These are phyloP conservation scores for Phytophthora meadii DNA, from an alignment of 352 stramenopile species.

Conservation along the genomic window DNA sequence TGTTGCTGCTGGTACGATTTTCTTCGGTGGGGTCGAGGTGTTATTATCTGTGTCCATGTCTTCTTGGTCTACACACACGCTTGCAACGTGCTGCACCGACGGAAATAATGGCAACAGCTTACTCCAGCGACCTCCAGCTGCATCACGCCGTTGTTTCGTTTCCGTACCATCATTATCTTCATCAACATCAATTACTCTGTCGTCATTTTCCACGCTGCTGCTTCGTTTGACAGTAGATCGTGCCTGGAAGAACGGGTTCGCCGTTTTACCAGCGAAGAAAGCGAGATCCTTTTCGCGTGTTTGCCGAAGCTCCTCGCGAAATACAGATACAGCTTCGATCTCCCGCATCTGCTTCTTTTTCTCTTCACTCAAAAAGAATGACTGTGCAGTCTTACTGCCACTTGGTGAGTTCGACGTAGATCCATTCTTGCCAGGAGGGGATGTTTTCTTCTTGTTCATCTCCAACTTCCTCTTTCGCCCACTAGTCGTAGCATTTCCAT, in stretches of 20 bases:
- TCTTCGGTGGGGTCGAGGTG: constrained; percentile 14
- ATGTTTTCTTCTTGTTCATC: constrained; percentile 64
- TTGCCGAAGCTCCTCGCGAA: constrained; percentile 70
- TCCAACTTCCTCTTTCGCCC: constrained; percentile 68
- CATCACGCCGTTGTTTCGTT: constrained; percentile 24
- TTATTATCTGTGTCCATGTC: constrained; percentile 16
- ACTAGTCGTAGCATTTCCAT: constrained; percentile 16
- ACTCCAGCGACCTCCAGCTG: constrained; percentile 42
- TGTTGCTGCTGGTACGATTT: background rate
- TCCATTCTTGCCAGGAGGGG: constrained; percentile 29
- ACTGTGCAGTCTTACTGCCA: constrained; percentile 35
- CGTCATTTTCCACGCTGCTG: constrained; percentile 31
- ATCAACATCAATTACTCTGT: constrained; percentile 40
- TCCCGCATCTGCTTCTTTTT: constrained; percentile 76
- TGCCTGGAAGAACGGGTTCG: constrained; percentile 78
- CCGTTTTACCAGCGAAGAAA: constrained; percentile 67
- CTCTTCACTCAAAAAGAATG: constrained; percentile 75
- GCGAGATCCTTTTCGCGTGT: constrained; percentile 73
- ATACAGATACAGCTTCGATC: constrained; percentile 66
- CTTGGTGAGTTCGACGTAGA: constrained; percentile 23
- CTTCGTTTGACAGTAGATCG: constrained; percentile 21
- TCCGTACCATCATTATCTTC: constrained; percentile 17
- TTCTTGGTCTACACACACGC: constrained; percentile 12
- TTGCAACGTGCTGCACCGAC: constrained; percentile 50
- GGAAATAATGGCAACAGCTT: constrained; percentile 53